Evolutionary conservation across 345 rosid genomes (phyloP).

Genomic region (Heritiera fomes): DNA sequence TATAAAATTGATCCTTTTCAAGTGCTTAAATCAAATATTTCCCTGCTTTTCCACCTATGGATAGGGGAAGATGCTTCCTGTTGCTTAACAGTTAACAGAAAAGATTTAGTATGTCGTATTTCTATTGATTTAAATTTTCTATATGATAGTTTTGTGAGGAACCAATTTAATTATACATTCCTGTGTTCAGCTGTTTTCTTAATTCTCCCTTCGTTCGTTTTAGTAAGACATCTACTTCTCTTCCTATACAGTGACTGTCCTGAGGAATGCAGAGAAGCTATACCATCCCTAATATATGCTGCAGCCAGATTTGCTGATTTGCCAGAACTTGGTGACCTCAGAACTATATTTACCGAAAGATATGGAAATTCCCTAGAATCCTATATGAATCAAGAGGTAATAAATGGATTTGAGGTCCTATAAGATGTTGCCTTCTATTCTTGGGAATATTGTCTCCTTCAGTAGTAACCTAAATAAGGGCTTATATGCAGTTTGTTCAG

Average conservation of each 20-base stretch:
- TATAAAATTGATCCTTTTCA: neutral
- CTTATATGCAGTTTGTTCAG: neutral
- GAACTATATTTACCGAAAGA: slow-evolving; percentile 56
- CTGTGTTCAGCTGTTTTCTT: neutral
- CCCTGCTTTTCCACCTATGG: neutral
- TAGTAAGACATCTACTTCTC: neutral
- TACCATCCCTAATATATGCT: slow-evolving; percentile 68
- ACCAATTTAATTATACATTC: neutral
- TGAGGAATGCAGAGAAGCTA: slow-evolving; percentile 75
- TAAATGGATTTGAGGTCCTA: neutral
- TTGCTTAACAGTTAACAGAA: neutral
- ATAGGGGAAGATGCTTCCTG: neutral
- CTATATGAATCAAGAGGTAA: slow-evolving; percentile 62
- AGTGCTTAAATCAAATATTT: neutral
- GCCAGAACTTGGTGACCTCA: slow-evolving; percentile 76
- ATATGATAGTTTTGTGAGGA: neutral
- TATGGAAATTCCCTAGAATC: slow-evolving; percentile 57
- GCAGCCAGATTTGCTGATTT: slow-evolving; percentile 87
- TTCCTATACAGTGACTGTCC: slow-evolving; percentile 70
- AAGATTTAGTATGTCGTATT: neutral
- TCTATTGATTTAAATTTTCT: neutral
- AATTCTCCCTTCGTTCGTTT: neutral
- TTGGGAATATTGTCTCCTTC: neutral
- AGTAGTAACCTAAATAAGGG: slow-evolving; percentile 8
- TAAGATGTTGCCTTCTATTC: neutral